Base-by-base conservation (phyloP, 768 basidiomycete genomes). In the Leccinum boreale region DNA sequence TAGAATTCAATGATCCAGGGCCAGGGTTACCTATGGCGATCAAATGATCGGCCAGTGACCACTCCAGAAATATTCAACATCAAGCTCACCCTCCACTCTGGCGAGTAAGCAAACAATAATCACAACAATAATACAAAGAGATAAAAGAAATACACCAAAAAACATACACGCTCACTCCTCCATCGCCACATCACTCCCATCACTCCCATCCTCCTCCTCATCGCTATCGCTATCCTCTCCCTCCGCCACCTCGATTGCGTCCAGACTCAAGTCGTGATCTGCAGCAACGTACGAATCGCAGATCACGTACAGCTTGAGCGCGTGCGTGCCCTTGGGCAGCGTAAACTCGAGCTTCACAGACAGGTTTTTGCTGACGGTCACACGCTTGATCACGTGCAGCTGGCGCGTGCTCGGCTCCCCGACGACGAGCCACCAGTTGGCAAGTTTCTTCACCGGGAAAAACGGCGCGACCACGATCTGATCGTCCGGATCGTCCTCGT, bases 341-440 rank as follows among this genome's bases (percentile, higher is more conserved):
- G 86, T 90, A 63, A 98, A 90, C 71, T 98, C 93, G 47, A 99
- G 84, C 17, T 93, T 94, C 60, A 90, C 87, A 17, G 78, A 76
- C n/a, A 98, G 81, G 62, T 72, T 78, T 71, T 87, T 77, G 62
- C 78, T 78, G 45, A 94, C 84, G 0, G 96, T 96, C 33, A 98
- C 92, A 46, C 88, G 88, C 82, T 95, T 84, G 75, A 86, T 78
- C 75, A 92, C 78, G 5, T 93, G 86, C 12, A 99, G 78, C 64
- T 93, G 89, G 35, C 86, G 83, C n/a, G 84, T 86, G 31, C 77
- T 77, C 7, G 87, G 80, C 54, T 95, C 90, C n/a, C 93, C 94
- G 12, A 98, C 81, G 49, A 98, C 94, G 33, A 98, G 81, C 95
- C 95, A 98, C 96, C 95, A 98, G 67, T 94, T 94, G 56, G 90